Conservation (phyloP, 495 filamentous ascomycete genomes). For the Podospora conica region DNA sequence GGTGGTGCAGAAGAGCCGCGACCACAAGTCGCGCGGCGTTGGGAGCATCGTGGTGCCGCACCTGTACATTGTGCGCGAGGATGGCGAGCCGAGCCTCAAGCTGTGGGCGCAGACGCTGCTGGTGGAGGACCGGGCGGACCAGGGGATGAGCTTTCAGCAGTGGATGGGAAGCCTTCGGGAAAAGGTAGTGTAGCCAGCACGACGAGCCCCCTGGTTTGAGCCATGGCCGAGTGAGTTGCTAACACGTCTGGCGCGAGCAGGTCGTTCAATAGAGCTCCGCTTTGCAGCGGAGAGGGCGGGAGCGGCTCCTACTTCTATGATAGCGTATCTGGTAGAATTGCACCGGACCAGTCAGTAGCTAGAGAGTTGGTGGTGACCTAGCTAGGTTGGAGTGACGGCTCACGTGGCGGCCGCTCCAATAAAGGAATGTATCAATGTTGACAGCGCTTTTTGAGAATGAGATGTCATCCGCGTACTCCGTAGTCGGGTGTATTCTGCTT, state of each 20-base stretch:
- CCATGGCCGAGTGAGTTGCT: constrained; percentile 9
- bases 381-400: neutral
- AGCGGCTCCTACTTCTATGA: neutral
- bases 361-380: neutral
- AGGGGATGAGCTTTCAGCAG: constrained; percentile 83
- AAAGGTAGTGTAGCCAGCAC: constrained; percentile 63
- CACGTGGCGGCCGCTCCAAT: neutral
- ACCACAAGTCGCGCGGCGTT: constrained; percentile 75
- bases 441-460: neutral
- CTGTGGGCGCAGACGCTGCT: constrained; percentile 95
- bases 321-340: constrained; percentile 3
- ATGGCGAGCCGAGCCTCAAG: constrained; percentile 90
- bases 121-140: constrained; percentile 92
- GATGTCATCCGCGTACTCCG: neutral
- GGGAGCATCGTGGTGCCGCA: constrained; percentile 89
- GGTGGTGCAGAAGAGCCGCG: constrained; percentile 84
- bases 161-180: constrained; percentile 90
- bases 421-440: neutral
- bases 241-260: constrained; percentile 19
- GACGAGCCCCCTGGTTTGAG: constrained; percentile 3
- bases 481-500: neutral
- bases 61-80: constrained; percentile 88
- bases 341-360: neutral
- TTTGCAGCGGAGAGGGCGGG: neutral
- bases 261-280: constrained; percentile 37